Evolutionary conservation across 371 early-diverging fungal species (phyloP), one percentile per base, ranked within the genome.

Genomic region (Rhizomucor miehei): DNA sequence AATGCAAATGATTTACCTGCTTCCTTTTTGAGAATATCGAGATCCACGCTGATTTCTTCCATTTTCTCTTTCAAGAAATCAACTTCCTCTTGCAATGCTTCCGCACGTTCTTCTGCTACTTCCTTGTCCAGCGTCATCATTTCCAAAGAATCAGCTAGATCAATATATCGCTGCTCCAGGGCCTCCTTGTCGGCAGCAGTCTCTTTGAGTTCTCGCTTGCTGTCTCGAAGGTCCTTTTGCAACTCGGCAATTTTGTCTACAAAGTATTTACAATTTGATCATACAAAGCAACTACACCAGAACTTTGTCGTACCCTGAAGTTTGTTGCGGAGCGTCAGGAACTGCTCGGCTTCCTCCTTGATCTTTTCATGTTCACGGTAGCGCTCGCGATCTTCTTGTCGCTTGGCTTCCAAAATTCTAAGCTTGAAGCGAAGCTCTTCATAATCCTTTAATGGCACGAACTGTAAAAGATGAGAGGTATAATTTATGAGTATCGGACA

Each of bases 91-190:
- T 86, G 82, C 51, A 92, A 52, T 14, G 81, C 73, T 47, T 95
- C 94, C 11, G 89, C 88, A 43, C 79, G 77, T 60, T 94, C 95
- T 54, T 94, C 95, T 1, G 94, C 95, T 71, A 93, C 84, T 72
- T 96, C 95, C 66, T 91, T 91, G 69, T 97, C 95, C 29, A 97
- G 62, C 0, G 92, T 79, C 59, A 90, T 79, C 75, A 92, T 85
- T 65, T 96, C 97, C 63, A 94, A 67, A 3, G 81, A 72, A 34
- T 93, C 94, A 21, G 79, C 59, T 19, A 81, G 63, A 43, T 94
- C 95, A 36, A 77, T 77, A 52, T 87, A 79, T 65, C 86, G 85
- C 10, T 57, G 56, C 59, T 93, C 92, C 29, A 80, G 60, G 2
- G 59, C 60, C 43, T 89, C 90, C 57, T 86, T 87, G 50, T 85